Conservation (phyloP, 192 early-diverging fungal species). For the Coemansia asiatica region DNA sequence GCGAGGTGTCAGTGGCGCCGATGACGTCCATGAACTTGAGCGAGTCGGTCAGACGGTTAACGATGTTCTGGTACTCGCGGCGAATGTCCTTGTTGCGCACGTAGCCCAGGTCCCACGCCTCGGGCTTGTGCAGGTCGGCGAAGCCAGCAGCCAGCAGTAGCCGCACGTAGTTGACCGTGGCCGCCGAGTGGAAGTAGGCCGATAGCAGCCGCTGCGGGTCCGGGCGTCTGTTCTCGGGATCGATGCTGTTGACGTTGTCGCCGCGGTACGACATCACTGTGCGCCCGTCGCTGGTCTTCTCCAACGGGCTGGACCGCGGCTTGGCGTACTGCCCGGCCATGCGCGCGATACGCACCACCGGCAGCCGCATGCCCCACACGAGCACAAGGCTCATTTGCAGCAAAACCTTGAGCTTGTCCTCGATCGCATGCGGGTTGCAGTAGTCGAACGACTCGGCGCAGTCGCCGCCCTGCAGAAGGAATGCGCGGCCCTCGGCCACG, state of each 20-base stretch:
- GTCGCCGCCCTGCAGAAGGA: constrained; percentile 97
- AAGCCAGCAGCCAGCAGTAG: constrained; percentile 79
- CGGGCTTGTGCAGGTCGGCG: constrained; percentile 90
- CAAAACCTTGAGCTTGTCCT: constrained; percentile 93
- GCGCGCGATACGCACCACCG: constrained; percentile 93
- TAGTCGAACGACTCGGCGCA: constrained; percentile 99
- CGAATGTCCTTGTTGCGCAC: constrained; percentile 77
- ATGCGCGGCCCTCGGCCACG: constrained; percentile 87
- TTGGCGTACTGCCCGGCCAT: constrained; percentile 99
- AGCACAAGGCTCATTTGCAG: constrained; percentile 97
- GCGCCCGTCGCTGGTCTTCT: constrained; percentile 77
- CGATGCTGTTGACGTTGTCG: constrained; percentile 97
- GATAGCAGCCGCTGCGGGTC: constrained; percentile 91
- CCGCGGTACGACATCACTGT: constrained; percentile 85
- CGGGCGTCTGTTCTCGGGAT: constrained; percentile 77
- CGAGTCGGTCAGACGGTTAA: constrained; percentile 82
- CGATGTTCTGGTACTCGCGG: constrained; percentile 86
- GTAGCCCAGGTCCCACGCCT: constrained; percentile 86
- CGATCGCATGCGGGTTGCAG: constrained; percentile 88
- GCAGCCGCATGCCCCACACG: constrained; percentile 88
- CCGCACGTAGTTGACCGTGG: constrained; percentile 94
- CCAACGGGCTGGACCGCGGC: constrained; percentile 89
- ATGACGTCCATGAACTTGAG: constrained; percentile 94
- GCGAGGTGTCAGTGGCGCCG: constrained; percentile 71
- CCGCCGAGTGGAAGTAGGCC: constrained; percentile 97